A percentile compares a stretch with the other conserved stretches of the same genome.
These are phyloP conservation scores for Neopestalotiopsis rosae DNA, from an alignment of 2,329 filamentous ascomycete genomes.

Conservation along the genomic window DNA sequence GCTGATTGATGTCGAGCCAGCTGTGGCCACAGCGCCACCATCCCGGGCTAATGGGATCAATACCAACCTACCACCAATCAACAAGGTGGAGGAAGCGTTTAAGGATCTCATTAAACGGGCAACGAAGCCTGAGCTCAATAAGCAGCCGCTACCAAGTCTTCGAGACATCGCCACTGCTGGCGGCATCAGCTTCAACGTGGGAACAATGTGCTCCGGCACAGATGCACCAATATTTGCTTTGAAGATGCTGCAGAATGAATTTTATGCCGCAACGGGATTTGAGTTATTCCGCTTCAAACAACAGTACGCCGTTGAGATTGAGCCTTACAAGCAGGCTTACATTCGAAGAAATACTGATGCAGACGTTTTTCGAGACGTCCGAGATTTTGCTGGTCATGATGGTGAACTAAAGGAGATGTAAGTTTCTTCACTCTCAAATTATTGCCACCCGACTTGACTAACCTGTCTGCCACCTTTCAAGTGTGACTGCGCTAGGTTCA, in stretches of 20 bases:
- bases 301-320: slow-evolving; percentile 68
- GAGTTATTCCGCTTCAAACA: slow-evolving; percentile 54
- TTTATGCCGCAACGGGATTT: slow-evolving; percentile 31
- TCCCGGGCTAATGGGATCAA: slow-evolving; percentile 22
- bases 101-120: slow-evolving; percentile 31
- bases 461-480: slow-evolving; percentile 33
- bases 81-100: slow-evolving; percentile 34
- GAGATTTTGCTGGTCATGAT: slow-evolving; percentile 52
- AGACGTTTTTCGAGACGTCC: slow-evolving; percentile 63
- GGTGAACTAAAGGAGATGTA: slow-evolving; percentile 49
- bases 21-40: neutral
- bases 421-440: neutral
- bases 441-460: neutral
- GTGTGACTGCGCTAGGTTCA: slow-evolving; percentile 71
- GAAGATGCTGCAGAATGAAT: slow-evolving; percentile 56
- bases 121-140: neutral
- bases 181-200: slow-evolving; percentile 49
- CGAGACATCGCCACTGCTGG: slow-evolving; percentile 31
- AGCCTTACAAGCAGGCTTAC: slow-evolving; percentile 67
- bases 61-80: slow-evolving; percentile 29
- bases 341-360: slow-evolving; percentile 64
- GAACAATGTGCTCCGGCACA: slow-evolving; percentile 80
- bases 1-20: neutral
- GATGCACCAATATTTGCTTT: slow-evolving; percentile 75
- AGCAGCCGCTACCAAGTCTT: slow-evolving; percentile 22